Conservation (phyloP, 371 early-diverging fungal species). For the Zancudomyces culisetae region DNA sequence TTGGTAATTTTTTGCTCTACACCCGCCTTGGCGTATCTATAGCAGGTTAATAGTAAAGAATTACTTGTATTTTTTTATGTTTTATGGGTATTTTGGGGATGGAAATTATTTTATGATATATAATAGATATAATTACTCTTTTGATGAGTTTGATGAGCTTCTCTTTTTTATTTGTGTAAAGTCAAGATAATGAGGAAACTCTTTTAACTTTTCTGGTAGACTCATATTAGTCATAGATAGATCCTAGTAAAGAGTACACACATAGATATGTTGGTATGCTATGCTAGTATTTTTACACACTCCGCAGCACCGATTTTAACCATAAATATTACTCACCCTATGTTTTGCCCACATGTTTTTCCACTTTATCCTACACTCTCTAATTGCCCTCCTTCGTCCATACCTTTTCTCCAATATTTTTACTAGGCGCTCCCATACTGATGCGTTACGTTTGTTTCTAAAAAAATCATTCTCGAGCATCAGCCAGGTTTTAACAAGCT, state of each 20-base stretch:
- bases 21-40: too few species aligned
- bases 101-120: too few species aligned
- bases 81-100: too few species aligned
- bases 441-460: constrained; percentile 24
- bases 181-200: constrained; percentile 19
- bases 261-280: too few species aligned
- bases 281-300: neutral
- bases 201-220: constrained; percentile 17
- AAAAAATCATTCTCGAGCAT: constrained; percentile 19
- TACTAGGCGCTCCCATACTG: constrained; percentile 22
- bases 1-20: too few species aligned
- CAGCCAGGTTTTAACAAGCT: constrained; percentile 21
- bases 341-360: constrained; percentile 26
- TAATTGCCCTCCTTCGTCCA: constrained; percentile 17
- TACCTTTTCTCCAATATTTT: constrained; percentile 18
- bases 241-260: too few species aligned
- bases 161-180: constrained; percentile 16
- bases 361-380: constrained; percentile 25
- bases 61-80: too few species aligned
- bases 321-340: constrained; percentile 13
- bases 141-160: constrained; percentile 6
- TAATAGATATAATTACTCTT: constrained; percentile 13
- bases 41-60: too few species aligned
- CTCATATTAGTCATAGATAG: constrained; percentile 10
- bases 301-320: neutral